Evolutionary conservation across 2,329 filamentous ascomycete species (phyloP), one percentile per base, ranked within the genome.

Genomic region (Pseudocercospora macadamiae): DNA sequence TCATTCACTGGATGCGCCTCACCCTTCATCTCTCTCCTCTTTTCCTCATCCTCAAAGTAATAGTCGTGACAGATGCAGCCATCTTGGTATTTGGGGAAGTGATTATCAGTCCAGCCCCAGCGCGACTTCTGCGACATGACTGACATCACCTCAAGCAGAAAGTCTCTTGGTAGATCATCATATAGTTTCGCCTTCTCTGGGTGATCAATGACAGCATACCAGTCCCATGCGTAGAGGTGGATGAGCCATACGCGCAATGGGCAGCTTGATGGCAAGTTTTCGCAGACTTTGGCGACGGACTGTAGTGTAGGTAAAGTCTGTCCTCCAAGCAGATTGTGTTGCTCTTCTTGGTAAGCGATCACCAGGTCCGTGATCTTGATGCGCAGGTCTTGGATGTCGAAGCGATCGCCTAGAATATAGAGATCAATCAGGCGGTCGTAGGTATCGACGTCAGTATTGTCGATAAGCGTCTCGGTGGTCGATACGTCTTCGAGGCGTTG

Each of bases 341-440:
- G 36, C 16, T 18, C 16, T 1, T 3, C 4, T 21, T 21, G 18
- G 7, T 42, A 19, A 1, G 10, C 8, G 16, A 19, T 12, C 4
- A 42, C 5, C 9, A 42, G 18, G 12, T 47, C 12, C 14, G 52
- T 19, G 12, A 36, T 26, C 3, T 21, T 10, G n/a, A 8, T 30
- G 23, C 39, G 30, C n/a, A 59, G 23, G 1, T 14, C 47, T 2
- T 39, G 28, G 3, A 23, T 47, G 19, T 59, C 56, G 32, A 59
- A 54, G 21, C 56, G 42, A 19, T 59, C 56, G n/a, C 30, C 56
- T 6, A 59, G 42, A 12, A 59, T 45, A 32, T 54, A 53, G 1
- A 56, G 28, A 4, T 52, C 47, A 16, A 52, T 18, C 6, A 48
- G 56, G 21, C n/a, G 30, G 6, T 57, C 36, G 37, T 52, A 53